Percentiles rank a stretch among this genome's conserved stretches.
Conservation (phyloP, 2,329 filamentous ascomycete species). For the Cladosporium halotolerans region DNA sequence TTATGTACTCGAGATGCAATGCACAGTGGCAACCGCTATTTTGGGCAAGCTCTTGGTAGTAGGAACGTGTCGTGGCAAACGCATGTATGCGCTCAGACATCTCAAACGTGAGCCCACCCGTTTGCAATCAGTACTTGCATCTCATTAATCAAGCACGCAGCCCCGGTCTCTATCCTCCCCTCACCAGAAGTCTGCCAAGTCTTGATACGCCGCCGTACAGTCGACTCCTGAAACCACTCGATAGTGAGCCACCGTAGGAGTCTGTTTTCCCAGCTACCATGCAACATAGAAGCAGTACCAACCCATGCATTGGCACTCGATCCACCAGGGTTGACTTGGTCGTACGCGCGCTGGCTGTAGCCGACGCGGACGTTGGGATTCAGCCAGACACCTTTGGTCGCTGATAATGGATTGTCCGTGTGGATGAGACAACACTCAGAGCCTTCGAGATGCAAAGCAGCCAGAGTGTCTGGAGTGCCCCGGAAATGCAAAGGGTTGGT, state of each 20-base stretch:
- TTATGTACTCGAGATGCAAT: too few species aligned
- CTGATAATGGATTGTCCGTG: conserved; percentile 58
- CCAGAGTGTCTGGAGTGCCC: conserved; percentile 56
- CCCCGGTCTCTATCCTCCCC: conserved; percentile 29
- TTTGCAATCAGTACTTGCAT: conserved; percentile 24
- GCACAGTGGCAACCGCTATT: too few species aligned
- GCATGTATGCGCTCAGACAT: too few species aligned
- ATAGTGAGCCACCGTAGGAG: conserved; percentile 42
- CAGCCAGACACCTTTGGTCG: conserved; percentile 53
- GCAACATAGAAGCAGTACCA: conserved; percentile 39
- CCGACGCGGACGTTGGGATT: conserved; percentile 65
- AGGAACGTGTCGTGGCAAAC: too few species aligned
- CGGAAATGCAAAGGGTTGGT: conserved; percentile 52
- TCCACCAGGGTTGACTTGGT: conserved; percentile 32
- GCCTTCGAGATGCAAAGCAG: conserved; percentile 59
- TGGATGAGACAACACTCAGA: conserved; percentile 75
- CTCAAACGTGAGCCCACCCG: conserved; percentile 25
- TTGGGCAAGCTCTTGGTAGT: too few species aligned
- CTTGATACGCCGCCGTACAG: conserved; percentile 19
- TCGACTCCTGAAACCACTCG: conserved; percentile 25
- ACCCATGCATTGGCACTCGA: conserved; percentile 17
- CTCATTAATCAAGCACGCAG: conserved; percentile 25
- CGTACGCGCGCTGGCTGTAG: conserved; percentile 53
- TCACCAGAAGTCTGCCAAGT: conserved; percentile 14
- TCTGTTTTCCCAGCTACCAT: conserved; percentile 55